phyloP scores from a whole-genome alignment of 495 filamentous ascomycete genomes.

The Podospora anserina region DNA sequence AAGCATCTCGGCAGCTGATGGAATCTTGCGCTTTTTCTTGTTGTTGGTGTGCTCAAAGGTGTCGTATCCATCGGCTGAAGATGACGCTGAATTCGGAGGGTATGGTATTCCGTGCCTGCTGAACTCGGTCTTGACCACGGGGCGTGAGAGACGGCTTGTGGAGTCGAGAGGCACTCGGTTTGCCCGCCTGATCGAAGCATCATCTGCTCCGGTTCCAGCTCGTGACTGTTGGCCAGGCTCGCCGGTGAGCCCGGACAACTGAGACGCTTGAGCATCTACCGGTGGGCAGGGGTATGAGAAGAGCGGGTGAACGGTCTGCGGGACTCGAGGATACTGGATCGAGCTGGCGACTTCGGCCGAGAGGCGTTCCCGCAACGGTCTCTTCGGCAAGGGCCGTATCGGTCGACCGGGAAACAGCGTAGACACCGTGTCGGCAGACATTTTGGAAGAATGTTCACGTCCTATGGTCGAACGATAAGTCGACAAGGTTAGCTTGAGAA shows the following conservation, averaged over 20 bases:
- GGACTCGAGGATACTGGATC: slow-evolving; percentile 74
- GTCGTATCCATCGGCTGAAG: slow-evolving; percentile 83
- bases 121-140: slow-evolving; percentile 30
- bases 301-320: slow-evolving; percentile 61
- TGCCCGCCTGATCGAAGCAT: neutral
- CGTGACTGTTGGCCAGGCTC: slow-evolving; percentile 28
- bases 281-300: slow-evolving; percentile 70
- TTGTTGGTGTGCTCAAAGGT: slow-evolving; percentile 98
- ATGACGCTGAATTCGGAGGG: slow-evolving; percentile 47
- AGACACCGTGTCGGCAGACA: slow-evolving; percentile 71
- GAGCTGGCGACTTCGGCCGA: slow-evolving; percentile 77
- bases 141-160: slow-evolving; percentile 26
- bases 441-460: slow-evolving; percentile 32
- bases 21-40: slow-evolving; percentile 99
- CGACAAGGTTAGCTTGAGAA: slow-evolving; percentile 5
- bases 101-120: slow-evolving; percentile 44
- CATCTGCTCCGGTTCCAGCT: slow-evolving; percentile 9
- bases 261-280: slow-evolving; percentile 34
- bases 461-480: slow-evolving; percentile 8
- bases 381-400: slow-evolving; percentile 89
- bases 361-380: slow-evolving; percentile 77
- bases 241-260: neutral
- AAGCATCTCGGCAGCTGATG: slow-evolving; percentile 67
- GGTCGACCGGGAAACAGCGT: slow-evolving; percentile 79
- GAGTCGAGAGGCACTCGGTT: slow-evolving; percentile 29